These are phyloP conservation scores for Osmanthus fragrans DNA, from an alignment of 257 asterid genomes.

Conservation along the genomic window DNA sequence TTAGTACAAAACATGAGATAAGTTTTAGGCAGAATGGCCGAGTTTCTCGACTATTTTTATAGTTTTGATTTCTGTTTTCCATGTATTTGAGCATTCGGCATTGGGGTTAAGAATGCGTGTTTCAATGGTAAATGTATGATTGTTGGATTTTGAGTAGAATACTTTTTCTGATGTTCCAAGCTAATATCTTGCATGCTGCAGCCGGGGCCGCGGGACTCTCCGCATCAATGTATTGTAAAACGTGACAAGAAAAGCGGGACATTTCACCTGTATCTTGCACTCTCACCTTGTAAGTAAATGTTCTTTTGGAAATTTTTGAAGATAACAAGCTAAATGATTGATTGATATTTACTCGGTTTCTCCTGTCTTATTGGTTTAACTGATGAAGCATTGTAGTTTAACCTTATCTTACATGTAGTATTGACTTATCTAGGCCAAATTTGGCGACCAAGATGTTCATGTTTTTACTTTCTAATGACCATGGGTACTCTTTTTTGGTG, in stretches of 20 bases:
- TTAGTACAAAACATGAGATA: neutral
- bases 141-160: neutral
- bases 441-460: neutral
- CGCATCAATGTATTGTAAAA: conserved; percentile 78
- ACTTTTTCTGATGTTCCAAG: conserved; percentile 1
- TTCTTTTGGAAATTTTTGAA: conserved; percentile 9
- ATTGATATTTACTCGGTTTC: conserved; percentile 13
- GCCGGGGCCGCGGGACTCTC: conserved; percentile 88
- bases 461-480: neutral
- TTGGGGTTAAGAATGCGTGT: neutral
- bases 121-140: conserved; percentile 6
- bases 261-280: conserved; percentile 82
- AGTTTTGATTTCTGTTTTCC: neutral
- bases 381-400: conserved; percentile 4
- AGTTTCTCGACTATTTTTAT: neutral
- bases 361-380: conserved; percentile 4
- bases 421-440: neutral
- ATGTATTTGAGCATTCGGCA: neutral
- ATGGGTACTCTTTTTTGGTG: neutral
- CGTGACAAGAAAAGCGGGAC: conserved; percentile 88
- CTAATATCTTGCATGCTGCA: conserved; percentile 37
- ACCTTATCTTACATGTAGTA: neutral
- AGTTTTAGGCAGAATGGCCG: neutral
- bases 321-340: conserved; percentile 4
- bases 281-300: conserved; percentile 69